These are phyloP conservation scores for Ceratocystis ficicola DNA, from an alignment of 2,329 filamentous ascomycete genomes.

Conservation along the genomic window DNA sequence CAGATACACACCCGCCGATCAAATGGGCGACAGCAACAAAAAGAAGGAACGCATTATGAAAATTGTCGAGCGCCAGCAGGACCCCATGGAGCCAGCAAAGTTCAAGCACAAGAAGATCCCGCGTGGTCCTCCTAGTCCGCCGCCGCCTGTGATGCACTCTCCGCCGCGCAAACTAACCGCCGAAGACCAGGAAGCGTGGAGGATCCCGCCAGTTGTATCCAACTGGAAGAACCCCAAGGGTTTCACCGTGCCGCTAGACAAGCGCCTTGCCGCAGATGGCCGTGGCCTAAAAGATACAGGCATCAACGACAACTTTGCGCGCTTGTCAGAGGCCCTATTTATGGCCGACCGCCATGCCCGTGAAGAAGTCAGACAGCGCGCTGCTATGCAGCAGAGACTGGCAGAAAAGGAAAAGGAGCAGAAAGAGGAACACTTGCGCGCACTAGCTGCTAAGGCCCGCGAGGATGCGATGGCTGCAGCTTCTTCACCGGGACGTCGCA, in stretches of 20 bases:
- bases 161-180: constrained; percentile 90
- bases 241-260: constrained; percentile 91
- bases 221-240: constrained; percentile 99
- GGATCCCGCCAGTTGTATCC: constrained; percentile 71
- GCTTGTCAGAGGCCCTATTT: constrained; percentile 87
- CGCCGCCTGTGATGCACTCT: constrained; percentile 87
- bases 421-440: constrained; percentile 83
- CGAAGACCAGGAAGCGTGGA: constrained; percentile 95
- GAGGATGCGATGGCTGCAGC: constrained; percentile 53
- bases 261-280: constrained; percentile 86
- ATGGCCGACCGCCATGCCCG: constrained; percentile 89
- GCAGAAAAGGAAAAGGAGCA: constrained; percentile 92
- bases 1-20: constrained; percentile 86
- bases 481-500: background rate
- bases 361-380: constrained; percentile 86
- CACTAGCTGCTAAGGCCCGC: constrained; percentile 79
- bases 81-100: constrained; percentile 94
- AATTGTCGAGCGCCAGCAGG: constrained; percentile 85
- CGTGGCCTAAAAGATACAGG: constrained; percentile 82
- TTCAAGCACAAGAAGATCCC: constrained; percentile 99
- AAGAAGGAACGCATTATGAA: constrained; percentile 97
- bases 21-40: constrained; percentile 79
- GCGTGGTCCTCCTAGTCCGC: constrained; percentile 78
- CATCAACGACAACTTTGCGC: constrained; percentile 97
- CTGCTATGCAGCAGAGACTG: constrained; percentile 87